Conservation (phyloP, 495 filamentous ascomycete genomes). For the Tuber magnatum region DNA sequence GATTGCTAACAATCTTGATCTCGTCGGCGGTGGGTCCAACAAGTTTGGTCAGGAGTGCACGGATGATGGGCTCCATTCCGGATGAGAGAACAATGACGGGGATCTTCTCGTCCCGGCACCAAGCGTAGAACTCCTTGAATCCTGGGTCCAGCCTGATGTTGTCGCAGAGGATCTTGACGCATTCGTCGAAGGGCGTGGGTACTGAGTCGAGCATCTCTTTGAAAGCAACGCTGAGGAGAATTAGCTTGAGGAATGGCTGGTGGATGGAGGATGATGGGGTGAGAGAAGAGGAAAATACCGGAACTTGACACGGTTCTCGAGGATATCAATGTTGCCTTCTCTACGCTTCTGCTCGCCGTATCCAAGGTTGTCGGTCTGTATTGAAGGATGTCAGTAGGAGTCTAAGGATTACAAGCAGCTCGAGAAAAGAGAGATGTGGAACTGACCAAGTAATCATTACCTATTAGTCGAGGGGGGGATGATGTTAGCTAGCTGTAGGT, state of each 20-base stretch:
- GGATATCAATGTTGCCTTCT: slow-evolving; percentile 62
- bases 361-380: slow-evolving; percentile 80
- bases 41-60: slow-evolving; percentile 67
- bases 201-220: slow-evolving; percentile 80
- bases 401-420: slow-evolving; percentile 18
- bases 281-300: slow-evolving; percentile 46
- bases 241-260: slow-evolving; percentile 7
- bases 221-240: slow-evolving; percentile 60
- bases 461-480: slow-evolving; percentile 38
- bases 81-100: slow-evolving; percentile 85
- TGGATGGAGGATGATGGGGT: neutral
- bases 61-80: slow-evolving; percentile 88
- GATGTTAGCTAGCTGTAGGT: slow-evolving; percentile 17
- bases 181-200: slow-evolving; percentile 67
- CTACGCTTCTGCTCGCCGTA: slow-evolving; percentile 62
- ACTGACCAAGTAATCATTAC: slow-evolving; percentile 78
- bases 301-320: slow-evolving; percentile 61
- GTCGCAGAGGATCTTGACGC: slow-evolving; percentile 63
- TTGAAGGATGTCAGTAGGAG: slow-evolving; percentile 6
- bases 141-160: slow-evolving; percentile 82
- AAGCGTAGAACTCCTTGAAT: slow-evolving; percentile 79
- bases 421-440: neutral
- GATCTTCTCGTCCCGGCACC: slow-evolving; percentile 70
- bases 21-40: slow-evolving; percentile 65
- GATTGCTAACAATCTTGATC: slow-evolving; percentile 79